These are phyloP conservation scores for Cotoneaster glaucophyllus DNA, from an alignment of 306 rosid species.

Conservation along the genomic window DNA sequence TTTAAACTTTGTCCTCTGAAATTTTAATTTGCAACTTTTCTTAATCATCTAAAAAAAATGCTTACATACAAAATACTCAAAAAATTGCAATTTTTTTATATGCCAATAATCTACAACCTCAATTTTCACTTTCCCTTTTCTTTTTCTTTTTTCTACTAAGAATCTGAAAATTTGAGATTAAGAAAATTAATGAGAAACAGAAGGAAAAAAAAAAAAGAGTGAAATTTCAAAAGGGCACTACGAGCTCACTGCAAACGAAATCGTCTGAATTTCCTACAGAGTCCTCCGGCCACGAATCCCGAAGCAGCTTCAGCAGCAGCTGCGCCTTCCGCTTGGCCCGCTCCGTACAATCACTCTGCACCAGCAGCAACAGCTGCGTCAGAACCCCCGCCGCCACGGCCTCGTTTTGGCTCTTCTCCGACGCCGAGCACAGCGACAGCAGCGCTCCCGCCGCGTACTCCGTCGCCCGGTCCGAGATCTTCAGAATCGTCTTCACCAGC, in stretches of 20 bases:
- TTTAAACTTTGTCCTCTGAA: slow-evolving; percentile 7
- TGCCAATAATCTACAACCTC: slow-evolving; percentile 32
- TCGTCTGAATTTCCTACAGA: slow-evolving; percentile 78
- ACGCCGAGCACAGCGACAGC: slow-evolving; percentile 65
- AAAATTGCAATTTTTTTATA: slow-evolving; percentile 41
- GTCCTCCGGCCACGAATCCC: slow-evolving; percentile 96
- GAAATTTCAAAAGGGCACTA: slow-evolving; percentile 34
- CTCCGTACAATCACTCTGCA: slow-evolving; percentile 90
- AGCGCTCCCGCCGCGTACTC: slow-evolving; percentile 91
- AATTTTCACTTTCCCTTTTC: neutral
- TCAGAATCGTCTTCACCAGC: slow-evolving; percentile 73
- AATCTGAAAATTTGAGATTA: slow-evolving; percentile 28
- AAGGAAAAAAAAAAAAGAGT: neutral
- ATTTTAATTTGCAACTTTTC: neutral
- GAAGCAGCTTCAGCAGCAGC: slow-evolving; percentile 78
- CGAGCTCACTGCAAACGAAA: slow-evolving; percentile 68
- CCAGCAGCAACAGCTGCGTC: slow-evolving; percentile 68
- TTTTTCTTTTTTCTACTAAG: slow-evolving; percentile 1
- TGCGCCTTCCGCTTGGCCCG: slow-evolving; percentile 94
- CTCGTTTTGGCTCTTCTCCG: slow-evolving; percentile 51
- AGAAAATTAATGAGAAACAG: neutral
- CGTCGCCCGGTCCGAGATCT: slow-evolving; percentile 78
- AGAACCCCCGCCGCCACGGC: slow-evolving; percentile 83
- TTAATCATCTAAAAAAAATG: slow-evolving; percentile 16
- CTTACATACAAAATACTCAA: slow-evolving; percentile 52